A percentile compares a stretch with the other conserved stretches of the same genome.
These are phyloP conservation scores for Ailanthus altissimus DNA, from an alignment of 345 rosid genomes.

Conservation along the genomic window DNA sequence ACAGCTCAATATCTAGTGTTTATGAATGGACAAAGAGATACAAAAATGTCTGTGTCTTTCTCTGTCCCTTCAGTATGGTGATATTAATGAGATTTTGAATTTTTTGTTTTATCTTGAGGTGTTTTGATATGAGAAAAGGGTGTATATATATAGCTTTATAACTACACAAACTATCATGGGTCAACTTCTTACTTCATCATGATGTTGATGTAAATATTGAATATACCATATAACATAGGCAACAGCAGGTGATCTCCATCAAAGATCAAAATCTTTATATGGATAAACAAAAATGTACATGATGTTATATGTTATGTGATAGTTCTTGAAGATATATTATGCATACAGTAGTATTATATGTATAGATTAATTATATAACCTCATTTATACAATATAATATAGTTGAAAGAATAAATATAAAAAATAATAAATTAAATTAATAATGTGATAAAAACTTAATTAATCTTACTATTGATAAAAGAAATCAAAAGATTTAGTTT, in stretches of 20 bases:
- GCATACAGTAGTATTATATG: no score
- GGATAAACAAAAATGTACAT: no score
- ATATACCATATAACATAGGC: neutral
- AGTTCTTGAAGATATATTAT: no score
- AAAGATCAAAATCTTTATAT: no score
- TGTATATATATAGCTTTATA: neutral
- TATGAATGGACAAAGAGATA: constrained; percentile 4
- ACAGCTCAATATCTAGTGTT: neutral
- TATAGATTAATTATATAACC: no score
- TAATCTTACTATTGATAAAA: no score
- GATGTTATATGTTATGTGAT: no score
- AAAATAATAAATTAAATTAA: no score
- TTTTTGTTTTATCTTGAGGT: neutral
- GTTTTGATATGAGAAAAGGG: neutral
- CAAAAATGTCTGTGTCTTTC: constrained; percentile 8
- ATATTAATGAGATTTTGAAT: neutral
- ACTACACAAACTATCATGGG: neutral
- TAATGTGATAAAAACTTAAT: no score
- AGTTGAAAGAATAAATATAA: no score
- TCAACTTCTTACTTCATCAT: constrained; percentile 5
- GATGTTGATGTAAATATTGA: neutral
- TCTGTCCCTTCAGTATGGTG: constrained; percentile 16
- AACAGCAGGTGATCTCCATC: neutral
- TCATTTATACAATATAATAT: no score
- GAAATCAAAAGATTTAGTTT: no score